Evolutionary conservation across 2,329 filamentous ascomycete genomes (phyloP).

Genomic region (Alternaria hordeiaustralica): DNA sequence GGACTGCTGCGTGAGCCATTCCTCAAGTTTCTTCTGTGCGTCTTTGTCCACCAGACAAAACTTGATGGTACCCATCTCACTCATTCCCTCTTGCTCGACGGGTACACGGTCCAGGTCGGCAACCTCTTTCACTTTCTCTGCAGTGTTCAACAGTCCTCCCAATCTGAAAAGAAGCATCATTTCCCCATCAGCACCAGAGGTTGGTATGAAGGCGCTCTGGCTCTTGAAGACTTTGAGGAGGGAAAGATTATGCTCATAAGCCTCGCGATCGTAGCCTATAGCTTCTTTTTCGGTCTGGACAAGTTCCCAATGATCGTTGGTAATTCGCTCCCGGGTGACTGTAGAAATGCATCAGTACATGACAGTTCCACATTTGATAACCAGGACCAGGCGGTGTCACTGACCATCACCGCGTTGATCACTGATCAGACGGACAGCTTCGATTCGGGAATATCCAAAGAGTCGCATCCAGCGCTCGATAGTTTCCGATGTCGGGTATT

Average conservation of each 20-base stretch:
- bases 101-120: slow-evolving; percentile 37
- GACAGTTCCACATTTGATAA: not conserved
- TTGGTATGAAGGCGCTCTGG: slow-evolving; percentile 27
- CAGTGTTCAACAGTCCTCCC: slow-evolving; percentile 29
- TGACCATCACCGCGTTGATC: slow-evolving; percentile 39
- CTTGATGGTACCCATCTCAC: slow-evolving; percentile 25
- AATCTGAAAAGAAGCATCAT: slow-evolving; percentile 40
- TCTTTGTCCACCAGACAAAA: slow-evolving; percentile 38
- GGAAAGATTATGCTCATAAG: slow-evolving; percentile 49
- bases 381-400: not conserved
- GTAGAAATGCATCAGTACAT: not conserved
- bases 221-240: slow-evolving; percentile 34
- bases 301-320: slow-evolving; percentile 47
- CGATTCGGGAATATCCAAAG: slow-evolving; percentile 40
- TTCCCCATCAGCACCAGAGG: slow-evolving; percentile 15
- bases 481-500: slow-evolving; percentile 25
- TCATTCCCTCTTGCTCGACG: slow-evolving; percentile 27
- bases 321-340: slow-evolving; percentile 41
- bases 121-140: slow-evolving; percentile 36
- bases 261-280: slow-evolving; percentile 48
- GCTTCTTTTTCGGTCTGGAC: slow-evolving; percentile 39
- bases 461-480: slow-evolving; percentile 45
- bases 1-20: slow-evolving; percentile 23
- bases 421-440: slow-evolving; percentile 43
- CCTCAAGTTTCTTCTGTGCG: slow-evolving; percentile 30